phyloP scores from a whole-genome alignment of 1,284 basidiomycete species.

The Papiliotrema laurentii region DNA sequence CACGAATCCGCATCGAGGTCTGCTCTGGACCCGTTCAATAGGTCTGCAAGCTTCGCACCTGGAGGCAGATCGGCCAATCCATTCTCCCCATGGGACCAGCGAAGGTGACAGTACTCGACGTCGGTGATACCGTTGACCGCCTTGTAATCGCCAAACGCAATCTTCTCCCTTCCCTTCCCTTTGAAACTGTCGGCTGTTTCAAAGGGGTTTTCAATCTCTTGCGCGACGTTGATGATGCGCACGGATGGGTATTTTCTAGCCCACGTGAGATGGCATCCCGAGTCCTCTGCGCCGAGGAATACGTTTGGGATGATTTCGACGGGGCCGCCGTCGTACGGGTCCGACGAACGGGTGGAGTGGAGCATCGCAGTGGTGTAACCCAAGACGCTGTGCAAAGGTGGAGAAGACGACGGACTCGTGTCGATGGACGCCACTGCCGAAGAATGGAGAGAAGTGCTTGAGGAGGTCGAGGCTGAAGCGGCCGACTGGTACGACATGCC shows the following conservation, averaged over 20 bases:
- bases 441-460: conserved; percentile 24
- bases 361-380: not conserved
- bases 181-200: too few species aligned
- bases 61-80: conserved; percentile 63
- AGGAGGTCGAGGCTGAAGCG: conserved; percentile 5
- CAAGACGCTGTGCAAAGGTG: conserved; percentile 11
- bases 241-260: conserved; percentile 12
- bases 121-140: conserved; percentile 57
- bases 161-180: conserved; percentile 19
- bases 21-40: conserved; percentile 7
- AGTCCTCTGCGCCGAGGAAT: conserved; percentile 92
- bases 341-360: conserved; percentile 9
- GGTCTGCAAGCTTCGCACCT: conserved; percentile 16
- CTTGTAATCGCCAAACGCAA: conserved; percentile 17
- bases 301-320: conserved; percentile 82
- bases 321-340: conserved; percentile 79
- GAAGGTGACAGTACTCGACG: conserved; percentile 85
- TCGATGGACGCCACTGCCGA: conserved; percentile 12
- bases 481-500: conserved; percentile 4
- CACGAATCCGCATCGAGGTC: conserved; percentile 13
- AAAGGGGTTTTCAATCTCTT: conserved; percentile 79
- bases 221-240: conserved; percentile 82
- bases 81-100: conserved; percentile 90
- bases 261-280: conserved; percentile 56
- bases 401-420: conserved; percentile 23